phyloP scores from a whole-genome alignment of 352 stramenopile species.

The Globisporangium spinosum region DNA sequence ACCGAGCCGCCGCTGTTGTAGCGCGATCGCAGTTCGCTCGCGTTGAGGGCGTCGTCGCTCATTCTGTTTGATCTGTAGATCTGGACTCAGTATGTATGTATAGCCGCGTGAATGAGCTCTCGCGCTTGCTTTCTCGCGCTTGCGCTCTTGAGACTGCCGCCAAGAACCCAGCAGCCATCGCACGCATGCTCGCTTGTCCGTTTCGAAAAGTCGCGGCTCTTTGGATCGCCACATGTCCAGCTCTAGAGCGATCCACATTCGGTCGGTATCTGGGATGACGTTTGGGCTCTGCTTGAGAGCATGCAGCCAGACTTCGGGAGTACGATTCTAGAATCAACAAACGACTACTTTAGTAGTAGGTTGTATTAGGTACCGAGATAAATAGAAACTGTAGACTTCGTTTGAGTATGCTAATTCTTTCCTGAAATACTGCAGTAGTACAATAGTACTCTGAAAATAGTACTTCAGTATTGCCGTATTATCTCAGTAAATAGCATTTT shows the following conservation, averaged over 20 bases:
- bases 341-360: too few relatives aligned
- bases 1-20: constrained; percentile 74
- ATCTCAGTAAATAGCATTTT: too few relatives aligned
- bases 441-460: too few relatives aligned
- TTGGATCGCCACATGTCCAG: background rate
- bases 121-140: background rate
- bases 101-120: background rate
- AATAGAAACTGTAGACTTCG: too few relatives aligned
- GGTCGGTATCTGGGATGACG: background rate
- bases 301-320: too few relatives aligned
- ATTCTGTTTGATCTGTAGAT: constrained; percentile 10
- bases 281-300: background rate
- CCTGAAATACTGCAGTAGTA: too few relatives aligned
- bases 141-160: background rate
- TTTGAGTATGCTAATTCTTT: too few relatives aligned
- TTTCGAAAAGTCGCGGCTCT: constrained; percentile 11
- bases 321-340: too few relatives aligned
- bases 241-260: background rate
- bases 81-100: background rate
- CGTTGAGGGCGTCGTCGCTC: constrained; percentile 59
- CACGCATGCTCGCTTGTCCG: background rate
- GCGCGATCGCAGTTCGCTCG: constrained; percentile 63
- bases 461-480: too few relatives aligned
- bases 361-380: too few relatives aligned
- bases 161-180: background rate